A percentile compares a stretch with the other conserved stretches of the same genome.
Conservation (phyloP, 2,329 filamentous ascomycete species). For the Ramularia endophylla region DNA sequence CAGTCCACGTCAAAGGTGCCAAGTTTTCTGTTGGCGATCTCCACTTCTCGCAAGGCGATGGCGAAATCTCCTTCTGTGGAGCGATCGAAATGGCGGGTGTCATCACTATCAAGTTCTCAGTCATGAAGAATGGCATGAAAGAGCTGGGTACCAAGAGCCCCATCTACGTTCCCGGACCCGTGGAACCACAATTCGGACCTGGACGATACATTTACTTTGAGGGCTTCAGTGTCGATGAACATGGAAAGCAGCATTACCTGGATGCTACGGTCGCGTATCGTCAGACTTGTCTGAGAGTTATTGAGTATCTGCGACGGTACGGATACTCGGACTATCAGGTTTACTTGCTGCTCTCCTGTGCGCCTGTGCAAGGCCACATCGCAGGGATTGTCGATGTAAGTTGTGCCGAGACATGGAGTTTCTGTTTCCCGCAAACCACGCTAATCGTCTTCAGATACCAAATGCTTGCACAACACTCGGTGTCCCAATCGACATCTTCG, state of each 20-base stretch:
- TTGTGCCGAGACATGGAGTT: no score
- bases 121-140: slow-evolving; percentile 74
- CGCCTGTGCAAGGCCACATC: slow-evolving; percentile 80
- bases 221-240: slow-evolving; percentile 82
- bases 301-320: slow-evolving; percentile 70
- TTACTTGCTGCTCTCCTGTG: slow-evolving; percentile 78
- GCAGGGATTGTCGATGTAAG: slow-evolving; percentile 60
- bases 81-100: slow-evolving; percentile 93
- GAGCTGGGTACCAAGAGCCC: slow-evolving; percentile 73
- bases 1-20: slow-evolving; percentile 77
- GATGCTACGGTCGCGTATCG: slow-evolving; percentile 83
- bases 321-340: slow-evolving; percentile 67
- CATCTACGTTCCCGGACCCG: slow-evolving; percentile 79
- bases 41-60: slow-evolving; percentile 70
- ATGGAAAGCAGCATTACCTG: slow-evolving; percentile 84
- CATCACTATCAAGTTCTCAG: slow-evolving; percentile 83
- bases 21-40: slow-evolving; percentile 84
- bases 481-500: slow-evolving; percentile 88
- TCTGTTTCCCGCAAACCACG: slow-evolving; percentile 14
- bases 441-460: slow-evolving; percentile 49
- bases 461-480: slow-evolving; percentile 88
- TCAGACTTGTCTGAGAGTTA: slow-evolving; percentile 50
- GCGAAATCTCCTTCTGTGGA: slow-evolving; percentile 69
- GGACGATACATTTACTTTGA: slow-evolving; percentile 80
- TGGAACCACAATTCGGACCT: slow-evolving; percentile 81